These are phyloP conservation scores for Pulveroboletus sp. DNA, from an alignment of 768 basidiomycete genomes.

Conservation along the genomic window DNA sequence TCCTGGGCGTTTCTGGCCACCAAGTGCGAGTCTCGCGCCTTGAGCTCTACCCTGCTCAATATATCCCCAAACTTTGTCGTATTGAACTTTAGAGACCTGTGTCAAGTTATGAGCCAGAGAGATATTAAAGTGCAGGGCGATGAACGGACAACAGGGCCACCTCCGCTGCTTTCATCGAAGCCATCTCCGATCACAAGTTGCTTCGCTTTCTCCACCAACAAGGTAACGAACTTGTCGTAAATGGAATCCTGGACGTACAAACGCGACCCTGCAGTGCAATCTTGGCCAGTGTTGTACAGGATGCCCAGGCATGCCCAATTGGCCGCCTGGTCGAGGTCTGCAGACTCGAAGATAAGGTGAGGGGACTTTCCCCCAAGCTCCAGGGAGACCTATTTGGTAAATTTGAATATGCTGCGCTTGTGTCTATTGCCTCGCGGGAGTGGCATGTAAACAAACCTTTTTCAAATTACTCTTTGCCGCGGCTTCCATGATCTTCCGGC, in stretches of 20 bases:
- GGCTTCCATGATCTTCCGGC: slow-evolving; percentile 87
- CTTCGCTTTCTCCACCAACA: slow-evolving; percentile 66
- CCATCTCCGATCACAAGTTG: slow-evolving; percentile 76
- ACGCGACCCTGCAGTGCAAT: slow-evolving; percentile 90
- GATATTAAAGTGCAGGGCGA: slow-evolving; percentile 1
- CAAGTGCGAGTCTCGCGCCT: slow-evolving; percentile 75
- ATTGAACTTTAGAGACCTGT: slow-evolving; percentile 80
- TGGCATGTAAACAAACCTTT: slow-evolving; percentile 53
- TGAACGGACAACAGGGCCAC: slow-evolving; percentile 76
- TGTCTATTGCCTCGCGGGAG: slow-evolving; percentile 23
- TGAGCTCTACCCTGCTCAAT: slow-evolving; percentile 83
- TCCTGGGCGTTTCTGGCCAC: slow-evolving; percentile 72
- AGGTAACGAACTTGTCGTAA: slow-evolving; percentile 77
- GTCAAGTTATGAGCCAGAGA: slow-evolving; percentile 8
- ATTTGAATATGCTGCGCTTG: slow-evolving; percentile 10
- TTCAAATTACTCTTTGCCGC: slow-evolving; percentile 93
- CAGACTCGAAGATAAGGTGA: slow-evolving; percentile 85
- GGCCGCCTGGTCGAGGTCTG: slow-evolving; percentile 83
- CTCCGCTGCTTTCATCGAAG: slow-evolving; percentile 68
- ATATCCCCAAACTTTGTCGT: slow-evolving; percentile 83
- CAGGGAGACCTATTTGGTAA: slow-evolving; percentile 63
- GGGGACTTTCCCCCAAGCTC: slow-evolving; percentile 95
- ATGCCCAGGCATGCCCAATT: slow-evolving; percentile 86
- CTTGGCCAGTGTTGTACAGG: slow-evolving; percentile 88
- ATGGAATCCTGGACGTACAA: slow-evolving; percentile 85